Evolutionary conservation across 2,329 filamentous ascomycete species (phyloP), one percentile per base, ranked within the genome.

Genomic region (Phoma herbarum): DNA sequence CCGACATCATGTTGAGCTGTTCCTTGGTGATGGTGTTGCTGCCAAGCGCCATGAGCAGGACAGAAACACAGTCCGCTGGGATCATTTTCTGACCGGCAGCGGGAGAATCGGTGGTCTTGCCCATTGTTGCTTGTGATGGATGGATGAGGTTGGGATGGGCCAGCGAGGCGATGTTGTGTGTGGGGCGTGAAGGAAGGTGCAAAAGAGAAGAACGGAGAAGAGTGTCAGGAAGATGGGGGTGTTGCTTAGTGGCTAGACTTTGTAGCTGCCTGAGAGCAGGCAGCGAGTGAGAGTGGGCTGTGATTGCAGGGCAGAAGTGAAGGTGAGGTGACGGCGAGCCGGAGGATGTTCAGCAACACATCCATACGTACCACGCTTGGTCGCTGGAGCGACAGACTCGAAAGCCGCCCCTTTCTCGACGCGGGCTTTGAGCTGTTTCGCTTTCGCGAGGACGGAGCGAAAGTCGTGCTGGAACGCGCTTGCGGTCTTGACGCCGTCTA

Each of bases 1-100:
- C 62, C 6, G 47, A 59, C 72, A 75, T 74, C 57, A 73, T 65
- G 6, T 73, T 63, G 18, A 68, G 71, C n/a, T 69, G 64, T 7
- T 53, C 35, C 10, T 22, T 66, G 20, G 57, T 54, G 41, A 74
- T 62, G 14, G 57, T 59, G 6, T 60, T 64, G 3, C 16, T 64
- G 37, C 66, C 72, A 6, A 63, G 50, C 12, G 68, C 64, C 56
- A 65, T 66, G 18, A 75, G 63, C n/a, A 73, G 45, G 7, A 64
- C 65, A 0, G 71, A 49, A 20, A 75, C 69, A 20, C 46, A 53
- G 23, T 75, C 70, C 3, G 60, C 66, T n/a, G 60, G 28, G 26
- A 67, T 57, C 51, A 63, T 56, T 57, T 68, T 72, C 20, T 62
- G 56, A n/a, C 44, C 39, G 8, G 45, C 37, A 14, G 60, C 37